Evolutionary conservation across 2,329 filamentous ascomycete genomes (phyloP).

Genomic region (Byssoonygena ceratinophila): DNA sequence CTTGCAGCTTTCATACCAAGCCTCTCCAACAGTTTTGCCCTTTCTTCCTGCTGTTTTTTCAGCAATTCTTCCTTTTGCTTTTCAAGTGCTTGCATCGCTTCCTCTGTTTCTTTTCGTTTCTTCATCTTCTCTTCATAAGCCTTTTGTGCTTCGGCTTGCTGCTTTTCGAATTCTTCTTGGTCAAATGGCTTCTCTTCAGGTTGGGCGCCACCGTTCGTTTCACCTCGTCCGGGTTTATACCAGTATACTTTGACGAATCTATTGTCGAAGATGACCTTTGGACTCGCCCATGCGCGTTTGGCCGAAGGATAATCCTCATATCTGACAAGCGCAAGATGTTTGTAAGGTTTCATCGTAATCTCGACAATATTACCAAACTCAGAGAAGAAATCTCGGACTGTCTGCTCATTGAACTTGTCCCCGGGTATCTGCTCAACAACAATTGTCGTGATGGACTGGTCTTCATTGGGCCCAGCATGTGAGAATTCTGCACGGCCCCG

Average conservation of each 20-base stretch:
- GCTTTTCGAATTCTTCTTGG: conserved; percentile 43
- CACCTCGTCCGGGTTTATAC: conserved; percentile 40
- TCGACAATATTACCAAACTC: conserved; percentile 48
- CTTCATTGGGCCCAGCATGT: conserved; percentile 41
- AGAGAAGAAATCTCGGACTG: conserved; percentile 48
- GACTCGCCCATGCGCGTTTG: conserved; percentile 47
- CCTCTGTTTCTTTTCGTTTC: conserved; percentile 44
- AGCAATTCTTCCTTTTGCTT: conserved; percentile 42
- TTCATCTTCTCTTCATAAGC: conserved; percentile 45
- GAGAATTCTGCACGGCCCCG: conserved; percentile 45
- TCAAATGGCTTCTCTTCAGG: conserved; percentile 40
- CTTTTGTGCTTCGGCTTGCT: conserved; percentile 48
- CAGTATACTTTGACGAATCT: conserved; percentile 56
- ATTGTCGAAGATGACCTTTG: conserved; percentile 54
- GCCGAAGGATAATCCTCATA: conserved; percentile 44
- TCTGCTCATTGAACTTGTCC: conserved; percentile 45
- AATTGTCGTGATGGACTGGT: conserved; percentile 45
- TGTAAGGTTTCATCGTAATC: conserved; percentile 45
- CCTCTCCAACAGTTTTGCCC: conserved; percentile 40
- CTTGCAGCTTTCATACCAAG: conserved; percentile 36
- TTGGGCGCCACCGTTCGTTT: conserved; percentile 22
- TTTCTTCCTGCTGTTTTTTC: conserved; percentile 47
- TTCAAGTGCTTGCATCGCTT: conserved; percentile 44
- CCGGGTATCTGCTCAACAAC: conserved; percentile 53
- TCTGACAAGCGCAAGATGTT: conserved; percentile 46